Evolutionary conservation across 257 asterid genomes (phyloP), one percentile per base, ranked within the genome.

Genomic region (Nyctanthes arbortristis): DNA sequence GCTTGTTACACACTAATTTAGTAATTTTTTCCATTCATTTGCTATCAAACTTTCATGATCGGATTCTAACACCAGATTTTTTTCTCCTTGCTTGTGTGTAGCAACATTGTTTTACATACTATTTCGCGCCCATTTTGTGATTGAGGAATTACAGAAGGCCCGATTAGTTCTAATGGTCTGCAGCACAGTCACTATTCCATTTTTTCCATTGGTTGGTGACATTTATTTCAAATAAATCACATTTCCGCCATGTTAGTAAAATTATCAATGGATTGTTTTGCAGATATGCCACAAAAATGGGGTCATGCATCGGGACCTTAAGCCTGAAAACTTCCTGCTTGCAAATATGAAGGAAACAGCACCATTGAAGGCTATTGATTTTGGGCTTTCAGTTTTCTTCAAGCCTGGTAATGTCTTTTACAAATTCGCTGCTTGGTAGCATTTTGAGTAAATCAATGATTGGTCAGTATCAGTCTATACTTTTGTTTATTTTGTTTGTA

Each of bases 271-370:
- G 6, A 37, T 22, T 54, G 22, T 60, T 29, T 62, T 75, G 55
- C 78, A 86, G 92, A 78, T 75, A 45, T 86, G 92, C 75, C 92
- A 86, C 69, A 59, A 77, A 73, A 76, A 86, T 32, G 87, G 89
- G 33, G 92, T 86, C 65, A 86, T 86, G 84, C 87, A 85, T 77
- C 88, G 91, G 67, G 91, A 85, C 78, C 88, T 85, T 10, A 85
- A 83, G 72, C 92, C 92, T 12, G 92, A 86, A 69, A 86, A 86
- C 61, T 86, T 86, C 84, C 71, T 86, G 73, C 81, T 83, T 16
- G 84, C 73, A 13, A 79, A 84, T 24, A 75, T 66, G 70, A 86
- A 86, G 74, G 92, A 84, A 71, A 83, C 88, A 4, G 68, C 92
- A 2, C 77, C 83, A 3, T 82, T 86, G 20, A 86, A 84, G 83